Base-by-base conservation (phyloP, 2,329 filamentous ascomycete genomes). In the Alternaria tenuissima region DNA sequence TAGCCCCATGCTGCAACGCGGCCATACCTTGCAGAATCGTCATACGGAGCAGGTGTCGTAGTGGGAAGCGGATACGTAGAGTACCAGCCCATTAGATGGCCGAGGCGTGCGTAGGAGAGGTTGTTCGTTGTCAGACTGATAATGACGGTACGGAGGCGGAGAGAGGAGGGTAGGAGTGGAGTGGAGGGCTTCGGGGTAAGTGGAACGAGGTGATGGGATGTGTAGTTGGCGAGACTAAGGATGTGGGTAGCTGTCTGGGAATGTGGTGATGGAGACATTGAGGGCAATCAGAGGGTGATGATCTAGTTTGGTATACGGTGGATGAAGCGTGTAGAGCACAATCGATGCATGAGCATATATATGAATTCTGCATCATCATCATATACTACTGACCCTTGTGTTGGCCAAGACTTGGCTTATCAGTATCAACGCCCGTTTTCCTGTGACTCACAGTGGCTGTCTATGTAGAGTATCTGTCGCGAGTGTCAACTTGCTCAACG, bases 1-100 rank as follows among this genome's bases (percentile, higher is more conserved):
- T 81, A 83, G 0, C 83, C 83, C 82, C 83, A 85, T n/a, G 78
- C 80, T 41, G 81, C 79, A 12, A 81, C 80, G 59, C 83, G 81
- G 4, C 81, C 82, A 74, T 82, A 84, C n/a, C 68, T 65, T 3
- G 69, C 44, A 4, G 52, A 32, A 64, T 84, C 75, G 63, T 79
- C 77, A 68, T 76, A 79, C 1, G 73, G 70, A 1, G 66, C 44
- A 0, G 81, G 81, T 38, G 76, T 75, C 18, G 66, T 65, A 0
- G 62, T 12, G 0, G 81, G 82, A 0, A 81, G 74, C 0, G 80
- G 82, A 66, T 83, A 84, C 7, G 79, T 69, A 61, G 80, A 76
- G 82, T 82, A 85, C 78, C 78, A 78, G 30, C 68, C 67, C 24
- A 73, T 52, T 20, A 74, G 7, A 20, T 65, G 57, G 26, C 73